These are phyloP conservation scores for Candida silvatica DNA, from an alignment of 805 yeast genomes.

Conservation along the genomic window DNA sequence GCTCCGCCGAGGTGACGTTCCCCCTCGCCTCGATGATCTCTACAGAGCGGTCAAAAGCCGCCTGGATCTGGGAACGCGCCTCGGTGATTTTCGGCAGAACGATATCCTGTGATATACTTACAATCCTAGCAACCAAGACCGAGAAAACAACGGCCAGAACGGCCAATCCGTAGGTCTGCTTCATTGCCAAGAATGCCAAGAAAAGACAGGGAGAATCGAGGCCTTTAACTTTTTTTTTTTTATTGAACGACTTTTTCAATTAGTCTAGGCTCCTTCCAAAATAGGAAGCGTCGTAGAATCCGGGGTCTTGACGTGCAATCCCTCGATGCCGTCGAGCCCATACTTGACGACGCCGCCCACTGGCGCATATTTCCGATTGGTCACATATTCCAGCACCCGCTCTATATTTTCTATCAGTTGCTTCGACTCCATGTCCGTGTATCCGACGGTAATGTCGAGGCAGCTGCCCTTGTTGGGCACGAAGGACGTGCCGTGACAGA, in stretches of 20 bases:
- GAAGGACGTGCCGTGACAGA: slow-evolving; percentile 53
- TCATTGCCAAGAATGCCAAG: slow-evolving; percentile 8
- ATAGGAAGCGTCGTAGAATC: slow-evolving; percentile 64
- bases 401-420: slow-evolving; percentile 45
- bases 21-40: too few species aligned
- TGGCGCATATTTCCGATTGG: slow-evolving; percentile 35
- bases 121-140: too few species aligned
- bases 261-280: not conserved
- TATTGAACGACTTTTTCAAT: slow-evolving; percentile 2
- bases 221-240: slow-evolving; percentile 7
- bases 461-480: slow-evolving; percentile 56
- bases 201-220: too few species aligned
- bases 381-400: slow-evolving; percentile 40
- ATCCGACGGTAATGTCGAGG: slow-evolving; percentile 53
- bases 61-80: too few species aligned
- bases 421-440: slow-evolving; percentile 32
- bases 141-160: too few species aligned
- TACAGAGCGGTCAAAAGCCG: too few species aligned
- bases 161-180: slow-evolving; percentile 4
- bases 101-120: too few species aligned
- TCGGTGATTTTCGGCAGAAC: too few species aligned
- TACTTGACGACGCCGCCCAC: slow-evolving; percentile 49
- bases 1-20: too few species aligned
- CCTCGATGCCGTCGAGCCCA: slow-evolving; percentile 34
- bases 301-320: slow-evolving; percentile 46